Evolutionary conservation across 768 basidiomycete genomes (phyloP).

Genomic region (Mrakia blollopis): DNA sequence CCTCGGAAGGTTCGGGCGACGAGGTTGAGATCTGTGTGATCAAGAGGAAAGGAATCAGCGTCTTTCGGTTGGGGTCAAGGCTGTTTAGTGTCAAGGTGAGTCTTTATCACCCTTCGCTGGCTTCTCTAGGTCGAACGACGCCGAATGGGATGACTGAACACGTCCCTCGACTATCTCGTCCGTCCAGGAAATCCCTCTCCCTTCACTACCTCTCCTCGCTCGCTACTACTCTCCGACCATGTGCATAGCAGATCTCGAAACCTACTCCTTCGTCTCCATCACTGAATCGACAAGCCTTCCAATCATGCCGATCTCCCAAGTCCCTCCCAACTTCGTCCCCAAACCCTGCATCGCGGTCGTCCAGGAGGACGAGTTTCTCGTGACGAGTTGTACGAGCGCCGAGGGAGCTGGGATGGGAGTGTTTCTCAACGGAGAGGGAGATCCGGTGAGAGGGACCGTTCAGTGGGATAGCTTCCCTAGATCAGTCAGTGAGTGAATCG

Average conservation of each 20-base stretch:
- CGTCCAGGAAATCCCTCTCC: constrained; percentile 44
- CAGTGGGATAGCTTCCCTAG: constrained; percentile 30
- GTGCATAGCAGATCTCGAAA: constrained; percentile 38
- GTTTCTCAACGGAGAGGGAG: constrained; percentile 31
- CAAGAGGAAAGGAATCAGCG: constrained; percentile 43
- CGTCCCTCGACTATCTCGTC: neutral
- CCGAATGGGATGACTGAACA: neutral
- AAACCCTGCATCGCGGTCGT: constrained; percentile 29
- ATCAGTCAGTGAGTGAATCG: constrained; percentile 17
- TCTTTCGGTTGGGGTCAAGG: constrained; percentile 38
- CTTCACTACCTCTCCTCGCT: constrained; percentile 37
- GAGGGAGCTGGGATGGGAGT: constrained; percentile 26
- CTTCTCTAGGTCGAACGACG: neutral
- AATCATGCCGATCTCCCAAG: constrained; percentile 27
- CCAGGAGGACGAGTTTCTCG: constrained; percentile 31
- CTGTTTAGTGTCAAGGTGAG: constrained; percentile 35
- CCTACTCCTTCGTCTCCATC: constrained; percentile 30
- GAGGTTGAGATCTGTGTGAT: constrained; percentile 44
- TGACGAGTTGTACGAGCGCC: constrained; percentile 20
- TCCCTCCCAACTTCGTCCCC: constrained; percentile 12
- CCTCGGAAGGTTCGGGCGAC: constrained; percentile 34
- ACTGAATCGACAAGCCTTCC: constrained; percentile 1
- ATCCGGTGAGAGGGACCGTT: constrained; percentile 30
- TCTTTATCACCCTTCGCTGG: too few species aligned
- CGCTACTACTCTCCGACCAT: constrained; percentile 36